Evolutionary conservation across 2,329 filamentous ascomycete species (phyloP), one percentile per base, ranked within the genome.

Genomic region (Pseudogymnoascus verrucosus): DNA sequence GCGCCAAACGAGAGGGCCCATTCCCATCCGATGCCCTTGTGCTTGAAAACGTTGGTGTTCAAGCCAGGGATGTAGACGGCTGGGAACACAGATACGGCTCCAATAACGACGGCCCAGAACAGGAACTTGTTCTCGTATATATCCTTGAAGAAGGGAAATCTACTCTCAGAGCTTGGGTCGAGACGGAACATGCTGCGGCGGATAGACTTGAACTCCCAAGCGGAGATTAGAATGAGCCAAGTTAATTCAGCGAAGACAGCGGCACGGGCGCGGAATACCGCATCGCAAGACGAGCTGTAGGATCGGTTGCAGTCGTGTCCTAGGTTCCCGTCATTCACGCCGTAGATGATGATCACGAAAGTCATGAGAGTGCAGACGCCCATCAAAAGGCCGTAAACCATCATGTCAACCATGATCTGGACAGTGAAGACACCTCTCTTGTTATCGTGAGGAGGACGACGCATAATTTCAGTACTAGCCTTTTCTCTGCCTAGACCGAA

Each of bases 1-100:
- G 79, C 79, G 28, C 86, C 76, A 65, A 87, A 80, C 1, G 86
- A 81, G 57, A 88, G 79, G 0, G 77, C 83, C 86, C 84, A 88
- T 71, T 88, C 85, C 85, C 85, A 88, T 6, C 76, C 78, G 63
- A 88, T 87, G 1, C 81, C 81, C 5, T 76, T 79, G 68, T 87
- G 84, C 68, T 84, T 83, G 76, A 87, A 87, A 1, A 87, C 84
- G 1, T 76, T 76, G n/a, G 79, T 79, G 69, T 86, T 88, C 68
- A 88, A 78, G 34, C 82, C 82, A 0, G 86, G 86, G 65, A 89
- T 87, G 69, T 89, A 89, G 3, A 84, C 74, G n/a, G 80, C 78
- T 0, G 82, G 82, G 69, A 85, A 84, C 2, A 83, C 80, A 8
- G 80, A 79, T 21, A 83, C 64, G 60, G 79, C 80, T 5, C 82